Base-by-base conservation (phyloP, 2,329 filamentous ascomycete genomes). In the Nothophoma quercina region DNA sequence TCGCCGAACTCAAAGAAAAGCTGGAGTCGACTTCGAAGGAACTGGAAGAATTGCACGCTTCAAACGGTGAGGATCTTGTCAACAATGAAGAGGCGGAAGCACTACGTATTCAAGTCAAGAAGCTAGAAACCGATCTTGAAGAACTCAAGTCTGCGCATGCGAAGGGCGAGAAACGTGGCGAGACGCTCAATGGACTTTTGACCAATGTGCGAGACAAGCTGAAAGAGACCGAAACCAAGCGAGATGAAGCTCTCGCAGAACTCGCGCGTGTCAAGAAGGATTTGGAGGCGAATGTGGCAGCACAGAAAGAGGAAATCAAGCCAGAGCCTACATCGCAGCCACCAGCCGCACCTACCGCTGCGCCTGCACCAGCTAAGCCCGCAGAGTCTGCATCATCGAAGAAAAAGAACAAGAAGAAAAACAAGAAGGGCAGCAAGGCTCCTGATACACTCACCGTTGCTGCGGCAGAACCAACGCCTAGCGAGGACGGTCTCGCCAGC, bases 401-500 rank as follows among this genome's bases (percentile, higher is more conserved):
- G 77, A 96, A 91, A 73, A 96, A 90, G 74, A 96, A 92, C 59
- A 79, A 79, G 61, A 79, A 90, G 71, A 96, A 96, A 83, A 89
- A n/a, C n/a, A n/a, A 88, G 75, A 93, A 93, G 79, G 85, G 84
- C 15, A 84, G 81, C 25, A 85, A 83, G 58, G 60, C 49, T 19
- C 39, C 53, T 5, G 65, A 67, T 7, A 73, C 61, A 3, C 38
- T 53, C 7, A 19, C 32, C n/a, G 43, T 48, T n/a, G 43, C 39
- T 15, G 64, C 65, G 15, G 64, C 73, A 7, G 71, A 77, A 16
- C 60, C 71, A 21, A 65, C 68, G 13, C 69, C 68, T 8, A 67
- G 70, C 33, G 78, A 80, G 46, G 63, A 75, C 5, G 70, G 75
- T 4, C 71, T 72, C 36, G 42, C 65, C 2, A 71, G 65, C 42